Conservation (phyloP, 306 rosid species). For the Vachellia collinsii region DNA sequence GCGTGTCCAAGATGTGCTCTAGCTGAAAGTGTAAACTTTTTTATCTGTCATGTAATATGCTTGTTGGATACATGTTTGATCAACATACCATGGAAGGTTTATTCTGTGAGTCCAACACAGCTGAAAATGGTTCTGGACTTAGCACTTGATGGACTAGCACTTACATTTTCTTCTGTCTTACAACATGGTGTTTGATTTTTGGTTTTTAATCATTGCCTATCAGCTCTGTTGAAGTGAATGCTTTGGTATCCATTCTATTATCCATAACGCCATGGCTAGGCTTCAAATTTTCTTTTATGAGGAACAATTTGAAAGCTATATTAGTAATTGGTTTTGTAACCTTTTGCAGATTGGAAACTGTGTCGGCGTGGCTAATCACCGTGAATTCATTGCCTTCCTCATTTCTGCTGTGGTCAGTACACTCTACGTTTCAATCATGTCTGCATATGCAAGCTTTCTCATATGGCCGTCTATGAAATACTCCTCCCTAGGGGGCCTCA, state of each 20-base stretch:
- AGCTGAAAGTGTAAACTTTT: background rate
- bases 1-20: background rate
- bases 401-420: constrained; percentile 76
- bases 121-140: background rate
- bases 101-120: background rate
- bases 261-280: background rate
- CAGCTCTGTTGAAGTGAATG: background rate
- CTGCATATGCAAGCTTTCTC: constrained; percentile 54
- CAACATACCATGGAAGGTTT: background rate
- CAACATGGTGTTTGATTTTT: constrained; percentile 10
- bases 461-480: constrained; percentile 62
- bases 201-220: background rate
- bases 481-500: constrained; percentile 32
- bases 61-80: background rate
- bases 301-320: constrained; percentile 32
- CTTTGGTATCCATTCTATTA: background rate
- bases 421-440: constrained; percentile 65
- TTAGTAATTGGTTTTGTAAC: constrained; percentile 30
- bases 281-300: constrained; percentile 6
- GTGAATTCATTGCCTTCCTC: constrained; percentile 78
- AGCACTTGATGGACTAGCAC: background rate
- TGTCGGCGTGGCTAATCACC: constrained; percentile 94
- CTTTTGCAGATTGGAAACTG: constrained; percentile 94
- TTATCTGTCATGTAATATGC: background rate
- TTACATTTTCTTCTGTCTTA: background rate